Evolutionary conservation across 2,329 filamentous ascomycete genomes (phyloP).

Genomic region (Fusarium dimerum): DNA sequence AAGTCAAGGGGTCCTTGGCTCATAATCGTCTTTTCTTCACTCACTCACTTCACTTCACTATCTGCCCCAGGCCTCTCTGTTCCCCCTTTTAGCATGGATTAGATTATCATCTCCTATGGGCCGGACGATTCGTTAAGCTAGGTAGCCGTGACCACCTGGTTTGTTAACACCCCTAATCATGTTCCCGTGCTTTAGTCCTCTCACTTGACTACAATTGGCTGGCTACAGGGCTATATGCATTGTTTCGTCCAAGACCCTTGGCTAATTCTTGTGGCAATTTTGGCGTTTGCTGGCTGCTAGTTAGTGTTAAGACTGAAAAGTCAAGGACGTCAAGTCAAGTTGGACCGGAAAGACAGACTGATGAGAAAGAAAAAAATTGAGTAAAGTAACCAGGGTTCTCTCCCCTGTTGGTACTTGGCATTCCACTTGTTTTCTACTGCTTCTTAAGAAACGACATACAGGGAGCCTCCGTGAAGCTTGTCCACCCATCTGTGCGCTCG

Average conservation of each 20-base stretch:
- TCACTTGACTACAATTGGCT: not conserved
- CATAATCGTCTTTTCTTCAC: not conserved
- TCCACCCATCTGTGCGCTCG: too few relatives aligned
- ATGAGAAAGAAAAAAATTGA: not conserved
- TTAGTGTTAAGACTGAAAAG: not conserved
- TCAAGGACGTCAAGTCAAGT: too few relatives aligned
- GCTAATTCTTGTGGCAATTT: not conserved
- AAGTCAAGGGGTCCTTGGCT: not conserved
- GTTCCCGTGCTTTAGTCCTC: not conserved
- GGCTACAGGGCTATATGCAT: too few relatives aligned
- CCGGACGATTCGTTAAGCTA: not conserved
- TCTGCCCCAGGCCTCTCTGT: not conserved
- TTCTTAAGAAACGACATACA: not conserved
- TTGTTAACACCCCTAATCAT: not conserved
- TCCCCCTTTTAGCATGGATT: not conserved
- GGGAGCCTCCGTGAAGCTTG: too few relatives aligned
- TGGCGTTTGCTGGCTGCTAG: not conserved
- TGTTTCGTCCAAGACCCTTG: not conserved
- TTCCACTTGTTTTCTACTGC: too few relatives aligned
- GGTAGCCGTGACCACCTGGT: not conserved
- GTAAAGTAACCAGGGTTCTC: not conserved
- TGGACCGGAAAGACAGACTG: not conserved
- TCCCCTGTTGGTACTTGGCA: not conserved
- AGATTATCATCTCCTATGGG: not conserved
- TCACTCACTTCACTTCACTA: not conserved